Percentiles rank a stretch among this genome's conserved stretches.
These are phyloP conservation scores for Aspergillus caelatus DNA, from an alignment of 2,329 filamentous ascomycete species.

Conservation along the genomic window DNA sequence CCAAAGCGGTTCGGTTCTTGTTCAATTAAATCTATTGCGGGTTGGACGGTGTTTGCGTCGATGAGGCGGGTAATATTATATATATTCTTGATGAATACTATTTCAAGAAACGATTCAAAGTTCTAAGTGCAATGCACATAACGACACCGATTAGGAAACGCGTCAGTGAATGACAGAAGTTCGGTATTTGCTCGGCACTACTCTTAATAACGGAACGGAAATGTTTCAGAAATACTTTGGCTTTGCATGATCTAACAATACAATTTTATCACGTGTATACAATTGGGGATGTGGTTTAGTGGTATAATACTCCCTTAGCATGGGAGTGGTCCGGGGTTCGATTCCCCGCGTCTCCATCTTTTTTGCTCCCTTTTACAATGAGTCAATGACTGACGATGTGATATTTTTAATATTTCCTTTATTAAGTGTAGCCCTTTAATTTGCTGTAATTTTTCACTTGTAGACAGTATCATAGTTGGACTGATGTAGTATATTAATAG, in stretches of 20 bases:
- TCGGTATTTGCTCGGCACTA: no score
- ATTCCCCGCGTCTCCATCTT: not conserved
- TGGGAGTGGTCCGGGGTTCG: not conserved
- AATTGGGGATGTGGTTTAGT: slow-evolving; percentile 1
- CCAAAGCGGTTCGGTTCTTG: slow-evolving; percentile 9
- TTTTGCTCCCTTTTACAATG: not conserved
- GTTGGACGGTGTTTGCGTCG: not conserved
- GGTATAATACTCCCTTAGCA: not conserved
- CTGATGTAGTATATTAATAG: no score
- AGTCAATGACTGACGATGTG: no score
- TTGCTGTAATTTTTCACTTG: no score
- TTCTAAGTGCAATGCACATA: not conserved
- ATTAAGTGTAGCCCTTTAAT: no score
- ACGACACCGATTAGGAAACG: no score
- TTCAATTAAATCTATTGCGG: slow-evolving; percentile 4
- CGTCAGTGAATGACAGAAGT: no score
- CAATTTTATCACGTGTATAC: not conserved
- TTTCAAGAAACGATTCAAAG: not conserved
- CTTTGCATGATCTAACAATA: no score
- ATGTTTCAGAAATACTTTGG: no score
- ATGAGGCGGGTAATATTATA: not conserved
- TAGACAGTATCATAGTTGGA: no score
- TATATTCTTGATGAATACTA: not conserved
- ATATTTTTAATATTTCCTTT: no score
- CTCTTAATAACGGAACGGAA: no score